phyloP scores from a whole-genome alignment of 352 stramenopile genomes.

The Phytophthora lateralis region DNA sequence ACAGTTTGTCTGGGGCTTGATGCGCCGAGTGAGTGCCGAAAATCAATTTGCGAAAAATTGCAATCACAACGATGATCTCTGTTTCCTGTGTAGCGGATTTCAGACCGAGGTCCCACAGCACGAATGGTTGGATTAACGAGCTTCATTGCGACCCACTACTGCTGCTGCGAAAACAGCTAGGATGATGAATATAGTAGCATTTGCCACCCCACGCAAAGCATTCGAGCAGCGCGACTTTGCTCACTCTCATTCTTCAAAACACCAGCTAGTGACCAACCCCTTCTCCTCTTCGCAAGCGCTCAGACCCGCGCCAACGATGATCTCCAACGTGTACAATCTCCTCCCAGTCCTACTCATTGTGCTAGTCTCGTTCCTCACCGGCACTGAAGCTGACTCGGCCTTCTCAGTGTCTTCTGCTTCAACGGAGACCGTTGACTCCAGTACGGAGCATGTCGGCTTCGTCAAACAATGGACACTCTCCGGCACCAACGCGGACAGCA shows the following conservation, averaged over 20 bases:
- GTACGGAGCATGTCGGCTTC: slow-evolving; percentile 20
- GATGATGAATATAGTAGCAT: no score
- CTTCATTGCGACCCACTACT: no score
- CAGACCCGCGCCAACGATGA: slow-evolving; percentile 7
- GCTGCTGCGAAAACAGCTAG: background rate
- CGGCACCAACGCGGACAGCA: slow-evolving; percentile 13
- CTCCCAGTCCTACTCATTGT: slow-evolving; percentile 7
- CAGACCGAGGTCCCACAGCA: slow-evolving; percentile 7
- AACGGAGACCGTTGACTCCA: slow-evolving; percentile 23
- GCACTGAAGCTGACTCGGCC: slow-evolving; percentile 17
- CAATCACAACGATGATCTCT: background rate
- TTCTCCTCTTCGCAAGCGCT: background rate
- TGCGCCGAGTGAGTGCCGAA: background rate
- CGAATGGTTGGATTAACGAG: background rate
- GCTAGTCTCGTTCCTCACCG: background rate
- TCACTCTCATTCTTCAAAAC: slow-evolving; percentile 30
- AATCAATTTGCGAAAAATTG: slow-evolving; percentile 14
- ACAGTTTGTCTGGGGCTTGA: background rate
- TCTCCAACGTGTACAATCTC: slow-evolving; percentile 2
- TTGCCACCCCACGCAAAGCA: background rate
- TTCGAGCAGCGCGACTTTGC: background rate
- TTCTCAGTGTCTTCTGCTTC: slow-evolving; percentile 28
- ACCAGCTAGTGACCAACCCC: slow-evolving; percentile 6
- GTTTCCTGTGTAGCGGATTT: slow-evolving; percentile 15
- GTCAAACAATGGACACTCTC: slow-evolving; percentile 40